These are phyloP conservation scores for Abelmoschus esculentus DNA, from an alignment of 345 rosid genomes.

Conservation along the genomic window DNA sequence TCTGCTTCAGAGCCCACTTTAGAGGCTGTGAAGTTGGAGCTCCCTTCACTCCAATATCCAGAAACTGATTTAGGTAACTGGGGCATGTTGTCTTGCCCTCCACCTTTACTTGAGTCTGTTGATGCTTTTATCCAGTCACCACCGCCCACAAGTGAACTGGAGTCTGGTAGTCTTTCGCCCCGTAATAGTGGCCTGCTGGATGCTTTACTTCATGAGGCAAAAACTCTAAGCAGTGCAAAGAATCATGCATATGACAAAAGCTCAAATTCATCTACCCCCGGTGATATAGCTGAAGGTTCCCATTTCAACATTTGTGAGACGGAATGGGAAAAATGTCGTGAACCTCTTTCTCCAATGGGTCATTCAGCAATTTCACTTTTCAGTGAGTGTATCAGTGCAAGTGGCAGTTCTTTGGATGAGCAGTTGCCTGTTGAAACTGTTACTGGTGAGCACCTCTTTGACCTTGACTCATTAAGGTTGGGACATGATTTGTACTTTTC, in stretches of 20 bases:
- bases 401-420: slow-evolving; percentile 58
- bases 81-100: slow-evolving; percentile 53
- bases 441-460: slow-evolving; percentile 36
- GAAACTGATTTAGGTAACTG: slow-evolving; percentile 71
- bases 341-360: slow-evolving; percentile 50
- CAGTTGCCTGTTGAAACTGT: slow-evolving; percentile 27
- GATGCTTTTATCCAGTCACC: slow-evolving; percentile 85
- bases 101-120: slow-evolving; percentile 59
- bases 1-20: slow-evolving; percentile 71
- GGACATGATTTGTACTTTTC: background rate
- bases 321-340: slow-evolving; percentile 54
- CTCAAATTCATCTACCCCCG: slow-evolving; percentile 55
- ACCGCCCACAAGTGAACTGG: slow-evolving; percentile 39
- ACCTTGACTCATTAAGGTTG: slow-evolving; percentile 1
- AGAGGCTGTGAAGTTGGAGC: slow-evolving; percentile 27
- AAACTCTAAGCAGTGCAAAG: slow-evolving; percentile 52
- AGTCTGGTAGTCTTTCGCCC: slow-evolving; percentile 51
- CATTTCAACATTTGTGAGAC: slow-evolving; percentile 39
- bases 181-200: slow-evolving; percentile 85
- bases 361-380: slow-evolving; percentile 49
- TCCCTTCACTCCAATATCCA: slow-evolving; percentile 95
- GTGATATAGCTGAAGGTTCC: slow-evolving; percentile 45
- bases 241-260: slow-evolving; percentile 60
- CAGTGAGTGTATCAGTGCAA: slow-evolving; percentile 17
- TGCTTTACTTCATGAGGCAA: slow-evolving; percentile 79